Conservation (phyloP, 148 eudicot species). For the Dianthus caryophyllus region DNA sequence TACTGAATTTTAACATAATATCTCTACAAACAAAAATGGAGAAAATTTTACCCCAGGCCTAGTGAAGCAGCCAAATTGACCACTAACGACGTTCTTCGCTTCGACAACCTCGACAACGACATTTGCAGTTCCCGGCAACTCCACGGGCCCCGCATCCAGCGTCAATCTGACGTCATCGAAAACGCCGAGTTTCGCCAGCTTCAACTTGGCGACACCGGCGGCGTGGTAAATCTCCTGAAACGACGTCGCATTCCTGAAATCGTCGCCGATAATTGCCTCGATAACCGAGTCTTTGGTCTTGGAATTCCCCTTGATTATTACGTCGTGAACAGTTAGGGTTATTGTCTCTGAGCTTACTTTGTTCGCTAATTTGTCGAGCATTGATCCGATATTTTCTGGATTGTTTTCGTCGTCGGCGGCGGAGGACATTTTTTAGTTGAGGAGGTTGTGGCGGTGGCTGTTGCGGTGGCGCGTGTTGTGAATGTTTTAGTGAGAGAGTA, state of each 20-base stretch:
- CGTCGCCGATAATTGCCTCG: conserved; percentile 45
- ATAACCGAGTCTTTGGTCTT: conserved; percentile 61
- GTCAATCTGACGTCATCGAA: conserved; percentile 66
- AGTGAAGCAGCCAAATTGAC: conserved; percentile 58
- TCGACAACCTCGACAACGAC: conserved; percentile 67
- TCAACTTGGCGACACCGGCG: conserved; percentile 39
- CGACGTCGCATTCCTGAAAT: conserved; percentile 37
- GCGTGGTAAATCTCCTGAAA: conserved; percentile 68
- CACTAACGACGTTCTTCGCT: conserved; percentile 44
- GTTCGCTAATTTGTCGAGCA: conserved; percentile 39
- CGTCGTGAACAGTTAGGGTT: conserved; percentile 61
- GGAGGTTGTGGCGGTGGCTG: background rate
- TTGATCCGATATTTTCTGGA: conserved; percentile 26
- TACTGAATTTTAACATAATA: too few relatives aligned
- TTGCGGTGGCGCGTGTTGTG: too few relatives aligned
- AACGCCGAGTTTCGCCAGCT: conserved; percentile 47
- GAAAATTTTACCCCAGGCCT: conserved; percentile 64
- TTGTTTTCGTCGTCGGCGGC: conserved; percentile 17
- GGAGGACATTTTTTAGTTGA: background rate
- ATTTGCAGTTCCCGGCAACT: conserved; percentile 78
- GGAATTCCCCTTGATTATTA: conserved; percentile 64
- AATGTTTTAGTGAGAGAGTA: too few relatives aligned
- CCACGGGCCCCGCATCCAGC: conserved; percentile 69
- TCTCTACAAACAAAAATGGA: background rate
- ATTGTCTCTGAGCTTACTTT: conserved; percentile 44